phyloP scores from a whole-genome alignment of 2,329 filamentous ascomycete species.

The Pseudopithomyces chartarum region DNA sequence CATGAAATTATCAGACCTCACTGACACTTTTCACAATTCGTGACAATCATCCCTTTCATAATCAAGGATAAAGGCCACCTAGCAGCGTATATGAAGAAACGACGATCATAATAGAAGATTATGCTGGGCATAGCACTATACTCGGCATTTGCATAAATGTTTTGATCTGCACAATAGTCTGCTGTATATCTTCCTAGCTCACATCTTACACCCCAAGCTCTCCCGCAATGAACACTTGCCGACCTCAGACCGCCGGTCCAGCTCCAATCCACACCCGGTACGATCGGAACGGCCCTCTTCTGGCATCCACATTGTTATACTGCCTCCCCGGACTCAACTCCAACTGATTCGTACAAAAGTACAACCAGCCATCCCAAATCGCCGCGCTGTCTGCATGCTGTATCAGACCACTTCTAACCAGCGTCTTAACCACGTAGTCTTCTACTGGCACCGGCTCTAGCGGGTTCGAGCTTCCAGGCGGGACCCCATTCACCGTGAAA shows the following conservation, averaged over 20 bases:
- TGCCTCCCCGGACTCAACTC: conserved; percentile 42
- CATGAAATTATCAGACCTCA: too few relatives aligned
- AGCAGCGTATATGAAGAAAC: too few relatives aligned
- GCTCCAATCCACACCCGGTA: conserved; percentile 44
- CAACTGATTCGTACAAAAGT: conserved; percentile 51
- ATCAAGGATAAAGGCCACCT: too few relatives aligned
- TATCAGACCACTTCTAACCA: conserved; percentile 48
- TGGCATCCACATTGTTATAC: conserved; percentile 47
- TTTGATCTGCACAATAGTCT: too few relatives aligned
- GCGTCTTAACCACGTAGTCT: conserved; percentile 48
- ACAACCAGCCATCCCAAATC: conserved; percentile 49
- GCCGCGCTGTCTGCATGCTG: conserved; percentile 51
- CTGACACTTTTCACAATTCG: too few relatives aligned
- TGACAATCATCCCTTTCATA: too few relatives aligned
- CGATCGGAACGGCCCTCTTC: conserved; percentile 44
- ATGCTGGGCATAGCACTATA: too few relatives aligned
- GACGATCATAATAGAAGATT: too few relatives aligned
- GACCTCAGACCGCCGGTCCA: conserved; percentile 40
- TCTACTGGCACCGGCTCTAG: conserved; percentile 37
- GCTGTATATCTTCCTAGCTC: background rate
- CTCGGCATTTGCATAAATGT: too few relatives aligned
- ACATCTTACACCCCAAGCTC: background rate
- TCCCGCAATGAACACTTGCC: background rate
- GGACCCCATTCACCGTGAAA: conserved; percentile 41
- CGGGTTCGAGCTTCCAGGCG: conserved; percentile 29